Conservation (phyloP, 2,329 filamentous ascomycete species). For the Phaeosphaeriaceae sp. region DNA sequence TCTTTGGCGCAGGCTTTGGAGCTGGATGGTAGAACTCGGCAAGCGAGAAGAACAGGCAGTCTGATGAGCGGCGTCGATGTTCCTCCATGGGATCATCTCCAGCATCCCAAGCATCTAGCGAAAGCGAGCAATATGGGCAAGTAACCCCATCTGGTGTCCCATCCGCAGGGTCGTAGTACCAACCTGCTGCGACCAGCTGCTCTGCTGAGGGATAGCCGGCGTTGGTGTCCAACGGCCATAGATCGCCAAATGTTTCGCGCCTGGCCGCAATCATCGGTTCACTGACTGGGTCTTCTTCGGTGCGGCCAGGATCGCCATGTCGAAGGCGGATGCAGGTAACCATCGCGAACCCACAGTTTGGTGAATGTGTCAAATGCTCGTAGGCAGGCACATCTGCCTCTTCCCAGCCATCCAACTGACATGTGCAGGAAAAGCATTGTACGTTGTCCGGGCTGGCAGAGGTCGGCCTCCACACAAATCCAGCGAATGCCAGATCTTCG, state of each 20-base stretch:
- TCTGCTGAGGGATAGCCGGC: conserved; percentile 54
- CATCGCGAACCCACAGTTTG: conserved; percentile 86
- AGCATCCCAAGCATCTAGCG: conserved; percentile 92
- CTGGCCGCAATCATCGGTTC: conserved; percentile 76
- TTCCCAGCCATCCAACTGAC: conserved; percentile 91
- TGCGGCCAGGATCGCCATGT: conserved; percentile 66
- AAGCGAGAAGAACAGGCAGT: conserved; percentile 83
- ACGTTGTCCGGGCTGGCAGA: conserved; percentile 83
- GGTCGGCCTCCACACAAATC: conserved; percentile 86
- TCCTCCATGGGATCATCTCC: conserved; percentile 92
- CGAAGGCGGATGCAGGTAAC: conserved; percentile 61
- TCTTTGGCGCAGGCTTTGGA: conserved; percentile 27
- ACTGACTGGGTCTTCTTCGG: conserved; percentile 76
- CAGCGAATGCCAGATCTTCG: conserved; percentile 82
- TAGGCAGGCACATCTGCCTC: conserved; percentile 79
- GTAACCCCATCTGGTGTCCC: conserved; percentile 89
- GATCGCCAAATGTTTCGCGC: conserved; percentile 78
- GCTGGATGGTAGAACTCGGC: conserved; percentile 59
- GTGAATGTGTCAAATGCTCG: conserved; percentile 85
- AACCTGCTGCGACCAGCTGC: conserved; percentile 87
- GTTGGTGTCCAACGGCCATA: conserved; percentile 80
- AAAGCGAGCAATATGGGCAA: conserved; percentile 88
- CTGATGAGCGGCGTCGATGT: conserved; percentile 77
- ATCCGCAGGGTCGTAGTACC: conserved; percentile 86
- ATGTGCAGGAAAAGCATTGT: conserved; percentile 84